A percentile compares a stretch with the other conserved stretches of the same genome.
These are phyloP conservation scores for Lentithecium fluviatile DNA, from an alignment of 495 filamentous ascomycete genomes.

Conservation along the genomic window DNA sequence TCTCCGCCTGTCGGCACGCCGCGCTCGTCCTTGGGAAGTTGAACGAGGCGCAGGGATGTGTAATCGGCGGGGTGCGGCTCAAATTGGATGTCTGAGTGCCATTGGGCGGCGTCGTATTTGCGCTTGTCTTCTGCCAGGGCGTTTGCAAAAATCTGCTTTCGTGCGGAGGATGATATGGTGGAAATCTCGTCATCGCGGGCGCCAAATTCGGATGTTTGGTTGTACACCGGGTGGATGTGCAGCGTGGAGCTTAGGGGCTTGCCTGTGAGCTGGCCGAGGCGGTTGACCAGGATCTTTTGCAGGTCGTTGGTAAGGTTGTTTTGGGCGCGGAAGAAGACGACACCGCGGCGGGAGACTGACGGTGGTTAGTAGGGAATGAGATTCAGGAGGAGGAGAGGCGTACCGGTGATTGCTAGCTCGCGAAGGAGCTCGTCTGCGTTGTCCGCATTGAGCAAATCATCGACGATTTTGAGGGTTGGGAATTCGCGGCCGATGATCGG, in stretches of 20 bases:
- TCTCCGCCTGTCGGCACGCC: conserved; percentile 59
- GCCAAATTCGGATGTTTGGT: conserved; percentile 56
- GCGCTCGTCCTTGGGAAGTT: conserved; percentile 9
- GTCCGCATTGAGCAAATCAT: conserved; percentile 16
- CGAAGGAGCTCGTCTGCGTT: conserved; percentile 17
- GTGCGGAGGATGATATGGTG: conserved; percentile 48
- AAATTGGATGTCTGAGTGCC: conserved; percentile 71
- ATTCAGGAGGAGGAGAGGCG: not conserved
- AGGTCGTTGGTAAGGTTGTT: conserved; percentile 21
- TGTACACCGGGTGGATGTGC: conserved; percentile 69
- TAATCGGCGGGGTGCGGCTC: conserved; percentile 68
- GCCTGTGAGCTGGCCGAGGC: conserved; percentile 16
- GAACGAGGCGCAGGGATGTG: conserved; percentile 38
- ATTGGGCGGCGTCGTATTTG: conserved; percentile 48
- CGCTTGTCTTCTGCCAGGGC: conserved; percentile 37
- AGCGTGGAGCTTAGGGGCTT: conserved; percentile 39
- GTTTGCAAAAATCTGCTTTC: conserved; percentile 51
- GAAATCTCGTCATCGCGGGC: conserved; percentile 66
- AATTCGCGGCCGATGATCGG: conserved; percentile 17
- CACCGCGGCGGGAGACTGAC: conserved; percentile 23
- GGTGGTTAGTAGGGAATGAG: not conserved
- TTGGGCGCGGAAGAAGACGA: conserved; percentile 26
- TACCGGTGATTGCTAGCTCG: conserved; percentile 19
- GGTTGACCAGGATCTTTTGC: conserved; percentile 22
- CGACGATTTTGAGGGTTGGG: conserved; percentile 11